Percentiles rank a stretch among this genome's conserved stretches.
Evolutionary conservation across 148 eudicot genomes (phyloP).

Genomic region (Bassia scoparia): DNA sequence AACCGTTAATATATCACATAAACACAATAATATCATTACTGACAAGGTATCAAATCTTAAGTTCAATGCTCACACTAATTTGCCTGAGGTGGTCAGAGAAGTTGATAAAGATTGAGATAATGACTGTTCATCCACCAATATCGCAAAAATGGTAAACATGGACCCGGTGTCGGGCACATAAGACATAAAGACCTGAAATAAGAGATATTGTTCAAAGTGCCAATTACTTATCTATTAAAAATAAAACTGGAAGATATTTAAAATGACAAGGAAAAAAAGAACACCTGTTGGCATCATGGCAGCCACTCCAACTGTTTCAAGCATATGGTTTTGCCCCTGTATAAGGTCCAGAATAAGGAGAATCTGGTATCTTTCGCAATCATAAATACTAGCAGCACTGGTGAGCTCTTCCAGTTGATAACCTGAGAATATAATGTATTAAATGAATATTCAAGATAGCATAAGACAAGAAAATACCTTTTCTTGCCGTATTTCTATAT

Average conservation of each 20-base stretch:
- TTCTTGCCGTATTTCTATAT: slow-evolving; percentile 50
- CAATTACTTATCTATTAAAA: background rate
- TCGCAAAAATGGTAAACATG: slow-evolving; percentile 94
- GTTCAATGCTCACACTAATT: slow-evolving; percentile 66
- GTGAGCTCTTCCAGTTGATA: slow-evolving; percentile 56
- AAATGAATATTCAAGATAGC: background rate
- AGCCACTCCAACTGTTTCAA: slow-evolving; percentile 91
- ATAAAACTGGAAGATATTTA: background rate
- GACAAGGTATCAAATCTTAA: background rate
- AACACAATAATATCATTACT: background rate
- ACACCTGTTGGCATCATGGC: slow-evolving; percentile 98
- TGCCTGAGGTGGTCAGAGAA: slow-evolving; percentile 96
- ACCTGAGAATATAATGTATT: slow-evolving; percentile 43
- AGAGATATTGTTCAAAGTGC: background rate
- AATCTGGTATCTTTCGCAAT: slow-evolving; percentile 58
- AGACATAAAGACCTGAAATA: slow-evolving; percentile 64
- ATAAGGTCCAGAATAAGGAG: slow-evolving; percentile 91
- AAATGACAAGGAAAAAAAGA: background rate
- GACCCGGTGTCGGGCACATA: slow-evolving; percentile 73
- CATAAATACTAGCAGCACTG: slow-evolving; percentile 69
- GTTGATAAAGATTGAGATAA: slow-evolving; percentile 93
- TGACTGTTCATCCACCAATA: slow-evolving; percentile 98
- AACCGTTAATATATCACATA: background rate
- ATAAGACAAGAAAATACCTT: slow-evolving; percentile 37
- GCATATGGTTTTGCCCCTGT: slow-evolving; percentile 97